Evolutionary conservation across 345 rosid species (phyloP).

Genomic region (Gossypium raimondii): DNA sequence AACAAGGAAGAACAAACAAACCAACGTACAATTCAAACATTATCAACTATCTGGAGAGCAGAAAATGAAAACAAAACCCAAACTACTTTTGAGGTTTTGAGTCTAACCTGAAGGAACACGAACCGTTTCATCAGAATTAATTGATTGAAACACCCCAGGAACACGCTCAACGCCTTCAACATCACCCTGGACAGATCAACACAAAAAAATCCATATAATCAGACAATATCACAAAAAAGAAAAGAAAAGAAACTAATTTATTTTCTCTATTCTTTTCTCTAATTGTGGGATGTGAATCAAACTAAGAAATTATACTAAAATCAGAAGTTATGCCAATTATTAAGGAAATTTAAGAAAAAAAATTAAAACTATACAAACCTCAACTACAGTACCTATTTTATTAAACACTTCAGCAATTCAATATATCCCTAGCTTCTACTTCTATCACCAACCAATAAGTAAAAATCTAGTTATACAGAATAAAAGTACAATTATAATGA

Average conservation of each 20-base stretch:
- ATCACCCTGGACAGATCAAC: conserved; percentile 40
- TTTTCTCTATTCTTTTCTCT: background rate
- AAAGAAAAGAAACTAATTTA: background rate
- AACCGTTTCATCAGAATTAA: conserved; percentile 27
- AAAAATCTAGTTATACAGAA: background rate
- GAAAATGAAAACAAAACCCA: conserved; percentile 3
- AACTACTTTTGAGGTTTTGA: background rate
- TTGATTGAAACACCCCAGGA: conserved; percentile 26
- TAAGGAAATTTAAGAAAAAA: background rate
- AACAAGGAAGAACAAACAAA: conserved; percentile 21
- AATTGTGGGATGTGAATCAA: background rate
- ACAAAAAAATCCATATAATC: conserved; percentile 17
- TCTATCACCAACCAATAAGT: background rate
- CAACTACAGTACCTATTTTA: background rate
- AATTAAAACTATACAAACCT: background rate
- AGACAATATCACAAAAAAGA: background rate
- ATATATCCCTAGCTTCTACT: background rate
- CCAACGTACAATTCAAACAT: background rate
- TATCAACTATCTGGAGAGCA: background rate
- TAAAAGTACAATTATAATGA: background rate
- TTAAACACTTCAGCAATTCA: background rate
- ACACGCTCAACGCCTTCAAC: conserved; percentile 27
- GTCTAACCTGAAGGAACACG: conserved; percentile 35
- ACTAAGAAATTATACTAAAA: background rate
- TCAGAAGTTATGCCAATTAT: background rate